Conservation (phyloP, 805 yeast species). For the Priceomyces fermenticarens region DNA sequence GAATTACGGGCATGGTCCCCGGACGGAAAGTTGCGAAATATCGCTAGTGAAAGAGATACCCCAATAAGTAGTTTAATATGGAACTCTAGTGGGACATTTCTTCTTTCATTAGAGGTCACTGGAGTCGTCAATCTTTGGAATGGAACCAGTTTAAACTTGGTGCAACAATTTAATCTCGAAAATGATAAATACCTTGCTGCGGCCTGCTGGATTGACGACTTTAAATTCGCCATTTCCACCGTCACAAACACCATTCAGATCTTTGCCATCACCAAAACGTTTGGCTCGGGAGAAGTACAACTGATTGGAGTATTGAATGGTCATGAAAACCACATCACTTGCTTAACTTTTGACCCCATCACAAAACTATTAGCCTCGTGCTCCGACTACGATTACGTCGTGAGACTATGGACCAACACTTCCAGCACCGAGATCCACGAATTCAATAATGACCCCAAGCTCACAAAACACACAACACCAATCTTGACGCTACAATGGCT, state of each 20-base stretch:
- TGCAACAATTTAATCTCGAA: slow-evolving; percentile 23
- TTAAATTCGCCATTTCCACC: slow-evolving; percentile 71
- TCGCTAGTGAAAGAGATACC: slow-evolving; percentile 25
- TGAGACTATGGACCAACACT: slow-evolving; percentile 74
- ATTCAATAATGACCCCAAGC: slow-evolving; percentile 15
- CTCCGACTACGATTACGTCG: slow-evolving; percentile 65
- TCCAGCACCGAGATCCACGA: slow-evolving; percentile 49
- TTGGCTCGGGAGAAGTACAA: slow-evolving; percentile 10
- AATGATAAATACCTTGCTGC: slow-evolving; percentile 3
- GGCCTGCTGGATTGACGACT: slow-evolving; percentile 70
- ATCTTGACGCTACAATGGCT: slow-evolving; percentile 59
- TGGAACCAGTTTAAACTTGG: slow-evolving; percentile 36
- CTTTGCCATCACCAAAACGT: slow-evolving; percentile 35
- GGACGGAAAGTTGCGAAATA: slow-evolving; percentile 61
- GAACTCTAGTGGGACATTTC: slow-evolving; percentile 53
- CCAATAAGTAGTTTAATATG: slow-evolving; percentile 57
- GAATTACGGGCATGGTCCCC: slow-evolving; percentile 77
- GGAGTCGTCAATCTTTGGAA: slow-evolving; percentile 61
- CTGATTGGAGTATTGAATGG: slow-evolving; percentile 47
- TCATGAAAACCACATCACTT: slow-evolving; percentile 59
- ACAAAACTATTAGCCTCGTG: slow-evolving; percentile 64
- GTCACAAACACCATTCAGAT: slow-evolving; percentile 52
- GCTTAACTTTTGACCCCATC: slow-evolving; percentile 49
- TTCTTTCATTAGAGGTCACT: slow-evolving; percentile 56
- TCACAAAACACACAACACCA: slow-evolving; percentile 50